Percentiles rank a stretch among this genome's conserved stretches.
These are phyloP conservation scores for Colletotrichum nymphaeae DNA, from an alignment of 2,329 filamentous ascomycete genomes.

Conservation along the genomic window DNA sequence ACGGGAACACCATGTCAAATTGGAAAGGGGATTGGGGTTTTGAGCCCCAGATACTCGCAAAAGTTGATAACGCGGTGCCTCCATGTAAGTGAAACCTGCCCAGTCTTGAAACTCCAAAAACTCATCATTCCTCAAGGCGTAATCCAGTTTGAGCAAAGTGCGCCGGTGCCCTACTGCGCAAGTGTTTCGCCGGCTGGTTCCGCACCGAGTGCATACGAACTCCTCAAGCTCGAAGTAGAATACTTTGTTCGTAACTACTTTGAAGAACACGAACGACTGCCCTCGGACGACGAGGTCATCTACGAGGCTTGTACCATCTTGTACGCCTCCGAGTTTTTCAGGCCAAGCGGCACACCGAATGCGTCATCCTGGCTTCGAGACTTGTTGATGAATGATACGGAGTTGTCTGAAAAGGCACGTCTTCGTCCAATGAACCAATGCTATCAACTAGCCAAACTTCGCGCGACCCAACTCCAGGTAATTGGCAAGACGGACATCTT, in stretches of 20 bases:
- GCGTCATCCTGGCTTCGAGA: conserved; percentile 43
- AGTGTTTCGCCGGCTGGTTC: conserved; percentile 31
- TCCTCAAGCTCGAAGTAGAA: conserved; percentile 49
- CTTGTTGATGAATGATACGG: conserved; percentile 36
- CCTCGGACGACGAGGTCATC: conserved; percentile 38
- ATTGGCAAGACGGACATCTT: conserved; percentile 43
- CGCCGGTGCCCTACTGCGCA: conserved; percentile 18
- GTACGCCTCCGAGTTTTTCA: conserved; percentile 41
- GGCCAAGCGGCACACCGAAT: neutral
- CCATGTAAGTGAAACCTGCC: conserved; percentile 44
- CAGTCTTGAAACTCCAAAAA: neutral
- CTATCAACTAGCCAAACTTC: conserved; percentile 33
- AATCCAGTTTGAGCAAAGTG: conserved; percentile 23
- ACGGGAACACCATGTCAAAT: conserved; percentile 53
- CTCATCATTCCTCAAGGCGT: conserved; percentile 8
- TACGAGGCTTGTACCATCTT: conserved; percentile 43
- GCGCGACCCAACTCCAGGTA: conserved; percentile 40
- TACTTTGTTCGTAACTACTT: conserved; percentile 42
- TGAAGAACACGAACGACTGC: conserved; percentile 37
- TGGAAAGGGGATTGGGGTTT: conserved; percentile 58
- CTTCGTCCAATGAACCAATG: conserved; percentile 39
- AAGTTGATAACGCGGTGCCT: conserved; percentile 54
- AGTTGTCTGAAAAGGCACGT: conserved; percentile 35
- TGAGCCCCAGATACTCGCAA: conserved; percentile 46
- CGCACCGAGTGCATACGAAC: conserved; percentile 46